Percentiles rank a stretch among this genome's conserved stretches.
Conservation (phyloP, 73 alveolate species). For the Paramecium caudatum region DNA sequence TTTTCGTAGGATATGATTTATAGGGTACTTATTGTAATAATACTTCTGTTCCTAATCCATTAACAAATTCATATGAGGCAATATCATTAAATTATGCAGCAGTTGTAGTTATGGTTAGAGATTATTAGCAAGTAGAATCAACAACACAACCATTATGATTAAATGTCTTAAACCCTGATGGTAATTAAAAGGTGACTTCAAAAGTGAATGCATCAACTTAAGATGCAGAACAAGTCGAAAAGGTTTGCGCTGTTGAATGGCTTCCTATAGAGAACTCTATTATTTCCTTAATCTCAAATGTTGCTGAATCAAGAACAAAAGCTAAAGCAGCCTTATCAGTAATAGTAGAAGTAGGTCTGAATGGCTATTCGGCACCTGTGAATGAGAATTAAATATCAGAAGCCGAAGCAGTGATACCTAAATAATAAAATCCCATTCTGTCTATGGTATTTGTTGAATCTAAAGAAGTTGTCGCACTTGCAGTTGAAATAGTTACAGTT, state of each 20-base stretch:
- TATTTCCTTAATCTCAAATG: neutral
- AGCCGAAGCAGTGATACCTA: neutral
- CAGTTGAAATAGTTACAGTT: neutral
- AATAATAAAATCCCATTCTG: neutral
- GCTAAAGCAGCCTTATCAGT: slow-evolving; percentile 1
- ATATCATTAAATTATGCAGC: neutral
- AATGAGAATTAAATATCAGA: neutral
- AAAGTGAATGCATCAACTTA: neutral
- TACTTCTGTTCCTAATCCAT: neutral
- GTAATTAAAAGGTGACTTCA: neutral
- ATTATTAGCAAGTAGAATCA: slow-evolving; percentile 19
- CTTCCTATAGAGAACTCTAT: neutral
- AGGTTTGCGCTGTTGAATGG: neutral
- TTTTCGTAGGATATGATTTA: neutral
- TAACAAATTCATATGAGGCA: neutral
- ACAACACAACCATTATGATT: neutral
- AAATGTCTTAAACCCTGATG: neutral
- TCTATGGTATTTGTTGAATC: neutral
- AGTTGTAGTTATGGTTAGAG: neutral
- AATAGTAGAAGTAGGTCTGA: neutral
- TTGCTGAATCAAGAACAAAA: neutral
- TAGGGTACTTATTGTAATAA: neutral
- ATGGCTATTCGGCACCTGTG: slow-evolving; percentile 12
- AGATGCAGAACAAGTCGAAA: neutral
- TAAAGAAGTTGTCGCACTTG: neutral